A percentile compares a stretch with the other conserved stretches of the same genome.
phyloP scores from a whole-genome alignment of 345 rosid genomes.

The Anastatica hierochuntica region DNA sequence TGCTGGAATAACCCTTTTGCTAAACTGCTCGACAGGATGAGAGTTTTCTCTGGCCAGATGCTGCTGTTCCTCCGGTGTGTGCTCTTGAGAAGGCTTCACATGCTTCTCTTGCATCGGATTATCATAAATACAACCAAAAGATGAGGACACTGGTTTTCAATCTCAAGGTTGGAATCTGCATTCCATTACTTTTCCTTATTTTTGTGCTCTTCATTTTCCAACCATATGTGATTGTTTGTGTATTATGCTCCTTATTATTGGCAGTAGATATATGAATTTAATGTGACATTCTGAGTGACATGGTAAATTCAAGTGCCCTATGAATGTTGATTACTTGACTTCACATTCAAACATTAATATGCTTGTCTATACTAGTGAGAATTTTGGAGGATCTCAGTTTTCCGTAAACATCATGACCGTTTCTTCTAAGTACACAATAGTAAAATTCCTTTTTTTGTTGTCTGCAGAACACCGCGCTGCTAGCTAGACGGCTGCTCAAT shows the following conservation, averaged over 20 bases:
- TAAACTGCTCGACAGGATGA: constrained; percentile 34
- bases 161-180: constrained; percentile 55
- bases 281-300: not conserved
- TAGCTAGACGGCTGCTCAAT: constrained; percentile 68
- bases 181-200: not conserved
- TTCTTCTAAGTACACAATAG: not conserved
- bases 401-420: not conserved
- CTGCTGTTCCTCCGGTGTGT: constrained; percentile 60
- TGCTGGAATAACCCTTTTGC: constrained; percentile 1
- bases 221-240: not conserved
- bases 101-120: constrained; percentile 59
- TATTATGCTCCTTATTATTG: not conserved
- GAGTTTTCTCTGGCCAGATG: constrained; percentile 77
- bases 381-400: not conserved
- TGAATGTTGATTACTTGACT: not conserved
- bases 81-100: constrained; percentile 85
- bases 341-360: not conserved
- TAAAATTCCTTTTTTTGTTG: constrained; percentile 1
- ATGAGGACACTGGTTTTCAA: constrained; percentile 74
- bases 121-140: constrained; percentile 83
- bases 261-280: not conserved
- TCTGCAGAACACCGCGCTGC: constrained; percentile 43
- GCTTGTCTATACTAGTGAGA: not conserved
- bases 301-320: not conserved
- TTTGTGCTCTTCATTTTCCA: not conserved